Base-by-base conservation (phyloP, 345 rosid genomes). In the Stellera chamaejasme region DNA sequence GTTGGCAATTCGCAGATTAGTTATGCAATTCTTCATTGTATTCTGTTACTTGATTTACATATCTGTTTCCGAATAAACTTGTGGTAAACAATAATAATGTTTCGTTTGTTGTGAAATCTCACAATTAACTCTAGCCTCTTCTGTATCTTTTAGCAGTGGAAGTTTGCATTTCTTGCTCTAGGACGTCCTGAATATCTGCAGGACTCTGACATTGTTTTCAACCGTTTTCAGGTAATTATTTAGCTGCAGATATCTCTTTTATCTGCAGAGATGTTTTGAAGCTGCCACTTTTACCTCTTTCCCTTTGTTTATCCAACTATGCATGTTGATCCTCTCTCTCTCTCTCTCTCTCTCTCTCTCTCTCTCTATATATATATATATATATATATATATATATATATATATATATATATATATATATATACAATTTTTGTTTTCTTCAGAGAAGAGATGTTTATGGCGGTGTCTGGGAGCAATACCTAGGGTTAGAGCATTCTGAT, bases 161-260 rank as follows among this genome's bases (percentile, higher is more conserved):
- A 81, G 72, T 93, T 84, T 77, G 99, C 99, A 10, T 86, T 84
- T 56, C 65, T 93, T 62, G 81, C 99, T 1, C 71, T 86, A 67
- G 89, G 97, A 60, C 99, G 91, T 23, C 96, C 91, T 0, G 99
- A 93, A 64, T 89, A 89, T 66, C 79, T 93, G 70, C 77, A 62
- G 56, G 99, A 89, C 62, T 63, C 83, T 50, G 99, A 93, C 50
- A 56, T 81, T 10, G 82, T 92, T 12, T 89, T 76, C 63, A 76
- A 65, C 50, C 85, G 96, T 62, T 92, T 92, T 65, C 98, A 88
- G 90, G 98, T 88, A 43, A 32, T 8, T 5, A 32, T 32, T 32
- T 2, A 32, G 39, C 39, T 32, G 39, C 7, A 3, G 39, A 32
- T 1, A 32, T 45, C 48, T 45, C 48, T 45, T n/a, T 45, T 8